phyloP scores from a whole-genome alignment of 2,329 filamentous ascomycete genomes.

The Magnaporthiopsis incrustans region DNA sequence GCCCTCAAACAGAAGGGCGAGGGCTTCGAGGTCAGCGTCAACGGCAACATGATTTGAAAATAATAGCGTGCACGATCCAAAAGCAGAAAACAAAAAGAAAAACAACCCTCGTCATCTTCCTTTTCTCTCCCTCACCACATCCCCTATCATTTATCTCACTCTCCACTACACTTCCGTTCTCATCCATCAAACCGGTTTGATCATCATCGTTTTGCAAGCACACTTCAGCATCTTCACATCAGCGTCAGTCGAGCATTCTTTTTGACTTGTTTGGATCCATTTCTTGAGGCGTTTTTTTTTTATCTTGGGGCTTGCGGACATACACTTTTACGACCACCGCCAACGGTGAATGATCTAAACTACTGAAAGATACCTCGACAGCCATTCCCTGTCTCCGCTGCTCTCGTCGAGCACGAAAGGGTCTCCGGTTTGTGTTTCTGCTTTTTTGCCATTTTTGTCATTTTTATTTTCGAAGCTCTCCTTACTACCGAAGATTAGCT shows the following conservation, averaged over 20 bases:
- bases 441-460: conserved; percentile 3
- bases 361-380: background rate
- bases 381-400: background rate
- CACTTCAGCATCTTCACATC: background rate
- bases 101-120: too few relatives aligned
- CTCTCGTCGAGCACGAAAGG: background rate
- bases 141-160: background rate
- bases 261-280: conserved; percentile 13
- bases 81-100: too few relatives aligned
- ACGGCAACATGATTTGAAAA: conserved; percentile 65
- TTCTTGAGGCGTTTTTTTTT: conserved; percentile 9
- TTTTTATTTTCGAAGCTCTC: background rate
- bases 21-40: conserved; percentile 75
- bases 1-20: conserved; percentile 76
- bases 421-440: background rate
- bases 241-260: conserved; percentile 6
- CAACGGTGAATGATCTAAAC: background rate
- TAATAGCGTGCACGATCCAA: too few relatives aligned
- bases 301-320: conserved; percentile 1
- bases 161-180: background rate
- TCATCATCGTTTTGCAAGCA: background rate
- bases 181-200: background rate
- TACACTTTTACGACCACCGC: background rate
- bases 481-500: conserved; percentile 7
- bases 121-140: background rate